Conservation (phyloP, 176 grass and related monocot species). For the Phoenix dactylifera region DNA sequence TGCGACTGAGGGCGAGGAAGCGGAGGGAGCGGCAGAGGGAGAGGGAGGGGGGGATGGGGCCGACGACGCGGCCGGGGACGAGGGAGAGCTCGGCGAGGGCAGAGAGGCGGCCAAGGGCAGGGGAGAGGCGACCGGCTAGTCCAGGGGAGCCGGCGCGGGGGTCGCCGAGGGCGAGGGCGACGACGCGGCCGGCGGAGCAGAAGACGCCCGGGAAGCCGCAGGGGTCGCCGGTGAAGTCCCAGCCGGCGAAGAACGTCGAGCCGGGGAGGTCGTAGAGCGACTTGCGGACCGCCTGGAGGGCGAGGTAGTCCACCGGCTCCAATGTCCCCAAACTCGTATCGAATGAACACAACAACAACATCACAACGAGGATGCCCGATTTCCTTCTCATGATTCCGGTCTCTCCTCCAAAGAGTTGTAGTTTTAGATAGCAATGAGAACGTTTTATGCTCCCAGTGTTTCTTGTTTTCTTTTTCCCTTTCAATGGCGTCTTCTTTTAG, state of each 20-base stretch:
- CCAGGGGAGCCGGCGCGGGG: conserved; percentile 8
- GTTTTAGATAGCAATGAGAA: too few relatives aligned
- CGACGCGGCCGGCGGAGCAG: conserved; percentile 11
- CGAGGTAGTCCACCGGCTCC: conserved; percentile 11
- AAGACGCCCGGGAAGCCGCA: conserved; percentile 9
- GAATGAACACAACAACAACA: neutral
- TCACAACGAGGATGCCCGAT: neutral
- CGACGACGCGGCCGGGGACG: conserved; percentile 14
- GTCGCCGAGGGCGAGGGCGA: conserved; percentile 11
- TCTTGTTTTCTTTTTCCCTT: too few relatives aligned
- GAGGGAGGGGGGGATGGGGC: conserved; percentile 7
- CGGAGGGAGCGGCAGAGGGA: conserved; percentile 1
- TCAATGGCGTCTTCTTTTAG: too few relatives aligned
- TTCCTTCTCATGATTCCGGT: too few relatives aligned
- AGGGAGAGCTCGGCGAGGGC: conserved; percentile 20
- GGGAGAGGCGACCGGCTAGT: neutral
- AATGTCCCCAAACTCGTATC: neutral
- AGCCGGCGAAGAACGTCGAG: conserved; percentile 3
- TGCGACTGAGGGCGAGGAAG: conserved; percentile 16
- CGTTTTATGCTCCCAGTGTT: too few relatives aligned
- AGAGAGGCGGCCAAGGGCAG: neutral
- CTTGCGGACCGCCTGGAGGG: conserved; percentile 7
- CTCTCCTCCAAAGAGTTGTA: too few relatives aligned
- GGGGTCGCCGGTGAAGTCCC: conserved; percentile 18
- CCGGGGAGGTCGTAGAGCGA: conserved; percentile 13